These are phyloP conservation scores for Henckelia pumila DNA, from an alignment of 257 asterid genomes.

Conservation along the genomic window DNA sequence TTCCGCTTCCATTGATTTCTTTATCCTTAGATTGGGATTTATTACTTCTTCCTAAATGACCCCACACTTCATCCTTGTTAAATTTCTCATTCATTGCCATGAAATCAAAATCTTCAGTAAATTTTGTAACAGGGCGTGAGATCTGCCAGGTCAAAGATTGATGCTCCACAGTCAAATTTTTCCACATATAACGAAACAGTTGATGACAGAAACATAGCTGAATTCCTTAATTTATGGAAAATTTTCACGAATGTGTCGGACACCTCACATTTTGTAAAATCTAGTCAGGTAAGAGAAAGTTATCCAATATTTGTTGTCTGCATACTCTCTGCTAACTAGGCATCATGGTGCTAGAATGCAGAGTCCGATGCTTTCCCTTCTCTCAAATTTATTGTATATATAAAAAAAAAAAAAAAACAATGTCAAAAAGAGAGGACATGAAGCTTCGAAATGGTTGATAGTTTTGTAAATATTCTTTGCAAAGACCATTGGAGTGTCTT, in stretches of 20 bases:
- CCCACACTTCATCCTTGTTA: conserved; percentile 98
- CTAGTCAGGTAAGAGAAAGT: not conserved
- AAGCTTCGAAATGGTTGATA: not conserved
- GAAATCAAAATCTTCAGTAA: conserved; percentile 91
- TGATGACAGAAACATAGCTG: conserved; percentile 6
- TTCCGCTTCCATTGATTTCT: conserved; percentile 53
- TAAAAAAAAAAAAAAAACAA: not conserved
- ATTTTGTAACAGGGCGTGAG: conserved; percentile 61
- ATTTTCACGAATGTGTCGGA: not conserved
- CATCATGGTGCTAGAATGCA: not conserved
- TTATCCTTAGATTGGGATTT: conserved; percentile 47
- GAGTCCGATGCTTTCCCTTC: not conserved
- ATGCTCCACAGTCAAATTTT: conserved; percentile 20
- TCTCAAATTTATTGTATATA: not conserved
- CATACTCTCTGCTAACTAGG: conserved; percentile 10
- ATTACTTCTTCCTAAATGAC: conserved; percentile 85
- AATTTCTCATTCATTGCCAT: conserved; percentile 97
- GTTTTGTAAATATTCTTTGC: not conserved
- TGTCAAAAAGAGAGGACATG: not conserved
- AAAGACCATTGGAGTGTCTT: not conserved
- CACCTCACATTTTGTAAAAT: not conserved
- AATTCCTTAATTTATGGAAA: not conserved
- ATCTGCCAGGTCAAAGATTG: conserved; percentile 39
- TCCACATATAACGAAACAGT: not conserved
- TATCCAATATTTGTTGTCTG: conserved; percentile 5